Evolutionary conservation across 2,329 filamentous ascomycete species (phyloP).

Genomic region (Coleophoma eucalyptorum): DNA sequence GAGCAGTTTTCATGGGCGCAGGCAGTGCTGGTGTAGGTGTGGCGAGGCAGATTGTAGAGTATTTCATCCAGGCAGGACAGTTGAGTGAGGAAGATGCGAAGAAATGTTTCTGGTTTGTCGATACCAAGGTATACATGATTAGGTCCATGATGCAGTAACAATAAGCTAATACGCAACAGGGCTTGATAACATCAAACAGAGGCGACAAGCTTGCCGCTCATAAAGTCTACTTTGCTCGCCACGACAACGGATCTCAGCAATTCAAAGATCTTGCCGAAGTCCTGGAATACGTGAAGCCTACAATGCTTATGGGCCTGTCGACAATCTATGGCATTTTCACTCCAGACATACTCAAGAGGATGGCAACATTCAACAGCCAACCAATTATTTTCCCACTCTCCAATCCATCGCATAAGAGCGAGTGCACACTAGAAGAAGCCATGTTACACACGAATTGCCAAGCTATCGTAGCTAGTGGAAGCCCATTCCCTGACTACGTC

Average conservation of each 20-base stretch:
- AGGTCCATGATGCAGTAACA: neutral
- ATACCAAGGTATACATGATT: slow-evolving; percentile 40
- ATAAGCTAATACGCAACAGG: slow-evolving; percentile 34
- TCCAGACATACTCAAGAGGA: slow-evolving; percentile 66
- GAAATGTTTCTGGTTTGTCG: slow-evolving; percentile 69
- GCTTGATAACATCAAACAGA: slow-evolving; percentile 66
- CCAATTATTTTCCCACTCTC: slow-evolving; percentile 78
- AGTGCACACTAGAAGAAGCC: slow-evolving; percentile 74
- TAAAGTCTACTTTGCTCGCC: slow-evolving; percentile 34
- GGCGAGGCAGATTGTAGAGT: slow-evolving; percentile 76
- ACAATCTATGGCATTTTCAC: slow-evolving; percentile 75
- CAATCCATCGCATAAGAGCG: slow-evolving; percentile 79
- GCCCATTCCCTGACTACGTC: slow-evolving; percentile 72
- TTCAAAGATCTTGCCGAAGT: slow-evolving; percentile 63
- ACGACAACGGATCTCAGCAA: slow-evolving; percentile 30
- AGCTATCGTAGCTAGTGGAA: slow-evolving; percentile 78
- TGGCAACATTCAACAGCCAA: slow-evolving; percentile 66
- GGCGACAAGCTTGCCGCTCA: slow-evolving; percentile 71
- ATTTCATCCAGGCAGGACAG: slow-evolving; percentile 58
- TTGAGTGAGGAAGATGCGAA: slow-evolving; percentile 68
- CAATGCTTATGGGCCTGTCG: slow-evolving; percentile 80
- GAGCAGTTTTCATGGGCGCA: slow-evolving; percentile 74
- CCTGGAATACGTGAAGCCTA: slow-evolving; percentile 68
- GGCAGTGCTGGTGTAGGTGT: slow-evolving; percentile 83
- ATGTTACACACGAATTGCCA: slow-evolving; percentile 73